Percentiles rank a stretch among this genome's conserved stretches.
phyloP scores from a whole-genome alignment of 371 early-diverging fungal genomes.

The Conidiobolus incongruus region DNA sequence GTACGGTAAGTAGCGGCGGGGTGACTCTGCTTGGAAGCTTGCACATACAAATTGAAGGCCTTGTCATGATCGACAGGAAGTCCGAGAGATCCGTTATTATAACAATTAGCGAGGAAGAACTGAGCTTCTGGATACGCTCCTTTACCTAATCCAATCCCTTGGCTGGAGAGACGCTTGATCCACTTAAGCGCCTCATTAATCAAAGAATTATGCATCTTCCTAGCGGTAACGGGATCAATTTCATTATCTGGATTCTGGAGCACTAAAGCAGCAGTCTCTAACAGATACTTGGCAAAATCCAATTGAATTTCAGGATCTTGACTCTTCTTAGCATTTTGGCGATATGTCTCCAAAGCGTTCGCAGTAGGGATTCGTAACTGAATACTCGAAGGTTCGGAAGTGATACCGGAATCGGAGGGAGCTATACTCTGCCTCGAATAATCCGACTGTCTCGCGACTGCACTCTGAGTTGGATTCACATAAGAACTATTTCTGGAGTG shows the following conservation, averaged over 20 bases:
- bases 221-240: slow-evolving; percentile 34
- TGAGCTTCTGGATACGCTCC: slow-evolving; percentile 64
- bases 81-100: slow-evolving; percentile 48
- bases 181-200: slow-evolving; percentile 49
- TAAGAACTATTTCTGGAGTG: too few species aligned
- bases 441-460: too few species aligned
- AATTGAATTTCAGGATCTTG: slow-evolving; percentile 53
- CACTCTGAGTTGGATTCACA: too few species aligned
- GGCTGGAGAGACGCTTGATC: slow-evolving; percentile 44
- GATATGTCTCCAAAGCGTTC: slow-evolving; percentile 47
- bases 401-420: too few species aligned
- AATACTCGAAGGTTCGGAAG: too few species aligned
- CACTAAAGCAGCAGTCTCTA: slow-evolving; percentile 24
- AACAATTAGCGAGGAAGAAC: slow-evolving; percentile 76
- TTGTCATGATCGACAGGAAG: slow-evolving; percentile 61
- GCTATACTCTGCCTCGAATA: too few species aligned
- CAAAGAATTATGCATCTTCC: slow-evolving; percentile 42
- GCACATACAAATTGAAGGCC: slow-evolving; percentile 76
- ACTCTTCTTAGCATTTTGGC: slow-evolving; percentile 42
- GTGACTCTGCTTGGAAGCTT: slow-evolving; percentile 81
- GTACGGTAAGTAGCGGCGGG: slow-evolving; percentile 82
- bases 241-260: slow-evolving; percentile 21
- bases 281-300: slow-evolving; percentile 51
- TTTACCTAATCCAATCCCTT: slow-evolving; percentile 35
- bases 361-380: slow-evolving; percentile 1